A percentile compares a stretch with the other conserved stretches of the same genome.
Evolutionary conservation across 371 early-diverging fungal genomes (phyloP).

Genomic region (Furculomyces boomerangus): DNA sequence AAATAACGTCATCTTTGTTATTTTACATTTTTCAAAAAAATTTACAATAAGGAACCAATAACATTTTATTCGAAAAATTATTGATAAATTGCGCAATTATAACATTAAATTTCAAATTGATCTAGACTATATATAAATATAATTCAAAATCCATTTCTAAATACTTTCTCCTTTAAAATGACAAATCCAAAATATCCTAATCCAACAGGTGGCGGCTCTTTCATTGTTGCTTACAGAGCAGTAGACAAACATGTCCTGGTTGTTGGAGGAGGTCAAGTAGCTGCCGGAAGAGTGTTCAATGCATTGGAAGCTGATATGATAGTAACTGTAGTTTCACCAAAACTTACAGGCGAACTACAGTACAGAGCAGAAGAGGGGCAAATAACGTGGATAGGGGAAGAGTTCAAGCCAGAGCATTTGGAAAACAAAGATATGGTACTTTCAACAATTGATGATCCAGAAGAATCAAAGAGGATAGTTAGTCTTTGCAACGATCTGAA

Average conservation of each 20-base stretch:
- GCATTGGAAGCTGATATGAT: slow-evolving; percentile 61
- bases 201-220: slow-evolving; percentile 51
- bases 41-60: no score
- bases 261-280: slow-evolving; percentile 66
- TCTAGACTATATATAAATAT: no score
- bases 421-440: slow-evolving; percentile 47
- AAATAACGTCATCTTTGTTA: no score
- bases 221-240: slow-evolving; percentile 61
- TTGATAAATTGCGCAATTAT: no score
- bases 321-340: slow-evolving; percentile 53
- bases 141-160: no score
- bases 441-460: slow-evolving; percentile 58
- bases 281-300: slow-evolving; percentile 61
- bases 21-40: no score
- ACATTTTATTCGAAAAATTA: no score
- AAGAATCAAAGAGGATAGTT: slow-evolving; percentile 46
- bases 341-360: slow-evolving; percentile 40
- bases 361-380: slow-evolving; percentile 36
- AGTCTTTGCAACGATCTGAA: slow-evolving; percentile 35
- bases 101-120: no score
- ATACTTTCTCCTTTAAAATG: no score
- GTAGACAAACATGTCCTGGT: slow-evolving; percentile 48
- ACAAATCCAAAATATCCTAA: slow-evolving; percentile 8
- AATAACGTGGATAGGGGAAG: slow-evolving; percentile 35
- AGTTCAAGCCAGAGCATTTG: slow-evolving; percentile 28